A percentile compares a stretch with the other conserved stretches of the same genome.
Evolutionary conservation across 495 filamentous ascomycete genomes (phyloP).

Genomic region (Annulohypoxylon bovei): DNA sequence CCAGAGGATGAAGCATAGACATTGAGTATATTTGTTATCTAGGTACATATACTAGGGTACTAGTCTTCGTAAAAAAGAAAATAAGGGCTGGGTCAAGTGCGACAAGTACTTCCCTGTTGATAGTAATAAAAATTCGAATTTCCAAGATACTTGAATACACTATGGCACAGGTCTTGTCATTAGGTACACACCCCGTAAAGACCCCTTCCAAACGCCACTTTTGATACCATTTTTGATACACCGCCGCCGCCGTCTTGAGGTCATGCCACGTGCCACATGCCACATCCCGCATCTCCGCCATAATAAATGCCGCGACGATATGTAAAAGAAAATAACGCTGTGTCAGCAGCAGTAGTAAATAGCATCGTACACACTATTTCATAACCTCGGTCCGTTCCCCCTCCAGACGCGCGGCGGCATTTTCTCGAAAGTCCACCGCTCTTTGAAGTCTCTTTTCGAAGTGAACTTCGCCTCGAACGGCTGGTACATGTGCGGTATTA

Average conservation of each 20-base stretch:
- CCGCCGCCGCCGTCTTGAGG: neutral
- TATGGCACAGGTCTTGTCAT: neutral
- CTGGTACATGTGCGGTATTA: constrained; percentile 43
- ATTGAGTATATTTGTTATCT: no score
- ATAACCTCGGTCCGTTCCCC: neutral
- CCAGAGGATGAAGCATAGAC: no score
- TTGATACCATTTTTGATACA: constrained; percentile 20
- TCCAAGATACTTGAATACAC: neutral
- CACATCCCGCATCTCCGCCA: neutral
- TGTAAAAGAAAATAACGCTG: neutral
- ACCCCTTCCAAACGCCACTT: constrained; percentile 20
- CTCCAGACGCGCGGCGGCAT: constrained; percentile 25
- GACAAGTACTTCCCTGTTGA: no score
- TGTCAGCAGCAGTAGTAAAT: neutral
- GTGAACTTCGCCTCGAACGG: constrained; percentile 43
- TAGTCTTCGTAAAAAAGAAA: no score
- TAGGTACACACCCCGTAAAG: neutral
- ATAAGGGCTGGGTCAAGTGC: no score
- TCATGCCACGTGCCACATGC: neutral
- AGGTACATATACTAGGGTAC: no score
- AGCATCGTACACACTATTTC: neutral
- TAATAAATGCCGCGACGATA: constrained; percentile 15
- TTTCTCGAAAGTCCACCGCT: constrained; percentile 37
- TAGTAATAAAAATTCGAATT: neutral
- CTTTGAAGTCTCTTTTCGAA: constrained; percentile 13